A percentile compares a stretch with the other conserved stretches of the same genome.
phyloP scores from a whole-genome alignment of 1,284 basidiomycete genomes.

The Ganoderma lucidum region DNA sequence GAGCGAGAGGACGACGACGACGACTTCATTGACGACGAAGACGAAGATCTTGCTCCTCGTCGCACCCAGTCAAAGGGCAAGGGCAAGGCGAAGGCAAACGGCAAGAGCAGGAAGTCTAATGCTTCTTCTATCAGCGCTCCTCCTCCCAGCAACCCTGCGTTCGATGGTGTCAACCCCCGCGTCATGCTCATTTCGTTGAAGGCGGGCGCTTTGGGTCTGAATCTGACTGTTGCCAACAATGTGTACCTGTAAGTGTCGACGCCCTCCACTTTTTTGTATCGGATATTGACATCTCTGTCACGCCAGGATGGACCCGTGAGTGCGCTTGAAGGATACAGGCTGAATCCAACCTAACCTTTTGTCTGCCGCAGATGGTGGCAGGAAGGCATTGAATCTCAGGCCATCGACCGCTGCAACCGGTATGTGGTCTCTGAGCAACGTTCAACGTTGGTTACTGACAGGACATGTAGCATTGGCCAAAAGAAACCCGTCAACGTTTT shows the following conservation, averaged over 20 bases:
- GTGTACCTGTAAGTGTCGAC: conserved; percentile 76
- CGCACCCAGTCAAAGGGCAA: conserved; percentile 49
- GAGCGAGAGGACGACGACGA: conserved; percentile 47
- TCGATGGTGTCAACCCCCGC: conserved; percentile 60
- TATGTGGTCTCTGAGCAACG: conserved; percentile 34
- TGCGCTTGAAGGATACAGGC: conserved; percentile 25
- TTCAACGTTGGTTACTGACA: background rate
- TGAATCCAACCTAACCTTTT: background rate
- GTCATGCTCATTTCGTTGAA: conserved; percentile 92
- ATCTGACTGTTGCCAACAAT: conserved; percentile 90
- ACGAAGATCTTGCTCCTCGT: conserved; percentile 42
- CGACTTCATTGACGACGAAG: conserved; percentile 52
- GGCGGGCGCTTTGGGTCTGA: conserved; percentile 83
- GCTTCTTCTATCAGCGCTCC: conserved; percentile 2
- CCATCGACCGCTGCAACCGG: conserved; percentile 83
- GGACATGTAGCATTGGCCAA: conserved; percentile 73
- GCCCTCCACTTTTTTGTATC: background rate
- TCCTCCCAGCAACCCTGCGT: conserved; percentile 13
- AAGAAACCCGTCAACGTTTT: conserved; percentile 85
- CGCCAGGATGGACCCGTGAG: conserved; percentile 85
- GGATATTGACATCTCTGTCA: background rate
- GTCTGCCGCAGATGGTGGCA: conserved; percentile 41
- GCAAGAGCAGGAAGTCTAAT: conserved; percentile 38
- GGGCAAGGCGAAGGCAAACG: conserved; percentile 49
- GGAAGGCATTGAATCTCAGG: conserved; percentile 90